phyloP scores from a whole-genome alignment of 306 rosid genomes.

The Lupinus albus region DNA sequence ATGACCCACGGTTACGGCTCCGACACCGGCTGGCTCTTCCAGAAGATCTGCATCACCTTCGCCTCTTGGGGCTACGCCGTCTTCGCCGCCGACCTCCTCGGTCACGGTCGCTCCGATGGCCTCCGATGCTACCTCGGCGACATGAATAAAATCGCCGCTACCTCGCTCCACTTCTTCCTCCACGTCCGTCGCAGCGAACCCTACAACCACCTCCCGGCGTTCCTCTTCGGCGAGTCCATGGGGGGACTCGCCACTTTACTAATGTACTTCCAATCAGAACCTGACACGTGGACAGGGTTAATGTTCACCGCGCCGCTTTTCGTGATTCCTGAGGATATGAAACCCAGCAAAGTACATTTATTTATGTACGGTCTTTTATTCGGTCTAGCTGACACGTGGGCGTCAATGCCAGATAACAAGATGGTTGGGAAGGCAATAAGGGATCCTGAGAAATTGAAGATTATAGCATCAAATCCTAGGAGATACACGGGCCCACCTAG shows the following conservation, averaged over 20 bases:
- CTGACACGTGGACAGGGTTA: conserved; percentile 82
- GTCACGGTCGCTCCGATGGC: conserved; percentile 95
- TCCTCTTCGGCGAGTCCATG: conserved; percentile 95
- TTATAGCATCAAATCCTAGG: conserved; percentile 83
- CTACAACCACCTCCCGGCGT: conserved; percentile 68
- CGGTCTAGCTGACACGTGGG: conserved; percentile 95
- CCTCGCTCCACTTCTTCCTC: conserved; percentile 74
- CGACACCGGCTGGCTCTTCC: conserved; percentile 98
- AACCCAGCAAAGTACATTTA: conserved; percentile 63
- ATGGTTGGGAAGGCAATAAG: conserved; percentile 92
- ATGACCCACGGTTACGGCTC: conserved; percentile 98
- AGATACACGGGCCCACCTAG: conserved; percentile 85
- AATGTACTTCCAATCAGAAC: conserved; percentile 79
- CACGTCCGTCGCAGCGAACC: conserved; percentile 58
- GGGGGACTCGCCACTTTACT: conserved; percentile 76
- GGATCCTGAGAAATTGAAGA: conserved; percentile 76
- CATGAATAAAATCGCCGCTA: conserved; percentile 68
- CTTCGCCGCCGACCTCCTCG: conserved; percentile 89
- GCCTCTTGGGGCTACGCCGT: conserved; percentile 93
- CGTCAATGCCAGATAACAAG: conserved; percentile 87
- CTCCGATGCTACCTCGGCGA: conserved; percentile 91
- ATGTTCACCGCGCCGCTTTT: conserved; percentile 91
- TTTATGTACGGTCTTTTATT: conserved; percentile 76
- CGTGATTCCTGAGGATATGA: conserved; percentile 93
- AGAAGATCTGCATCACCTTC: conserved; percentile 79